Evolutionary conservation across 768 basidiomycete genomes (phyloP), one percentile per base, ranked within the genome.

Genomic region (Macrocybe gigantea): DNA sequence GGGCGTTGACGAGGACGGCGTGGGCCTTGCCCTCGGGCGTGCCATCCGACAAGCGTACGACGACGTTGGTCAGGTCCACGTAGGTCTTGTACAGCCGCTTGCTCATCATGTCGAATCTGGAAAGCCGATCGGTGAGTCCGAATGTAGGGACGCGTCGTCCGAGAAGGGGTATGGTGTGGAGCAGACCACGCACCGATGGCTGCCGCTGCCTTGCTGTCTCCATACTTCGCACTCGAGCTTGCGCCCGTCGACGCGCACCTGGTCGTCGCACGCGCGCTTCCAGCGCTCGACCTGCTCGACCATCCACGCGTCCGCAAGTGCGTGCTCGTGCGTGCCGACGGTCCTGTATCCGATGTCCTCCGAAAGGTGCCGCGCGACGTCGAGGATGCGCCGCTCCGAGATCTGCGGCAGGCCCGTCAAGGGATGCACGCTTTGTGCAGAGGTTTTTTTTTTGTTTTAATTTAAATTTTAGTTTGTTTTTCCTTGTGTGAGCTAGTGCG

Each of bases 71-170:
- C n/a, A 97, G 77, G 56, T 89, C 77, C 36, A 83, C 81, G 51
- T 95, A 96, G 22, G 82, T 84, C 61, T 93, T 93, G 65, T 92
- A 89, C 7, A 95, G 68, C 14, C 85, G 76, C 49, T 85, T 76
- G 56, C 72, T 73, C 87, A 93, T 88, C 76, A 98, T 95, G 61
- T 95, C 93, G 61, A 97, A 97, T 30, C 92, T 92, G 50, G 1
- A 11, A n/a, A 12, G 37, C 37, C 13, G 43, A 41, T 13, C 38
- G 41, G 41, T 34, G 6, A 13, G 9, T 3, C 22, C 39, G 47
- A 29, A 38, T 36, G 13, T 4, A 50, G 36, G 5, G 1, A n/a
- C 8, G 11, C 14, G 32, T 38, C 36, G 11, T n/a, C 36, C 11
- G 36, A 11, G 9, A 38, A 14, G 33, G 38, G 7, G 30, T 13